Percentiles rank a stretch among this genome's conserved stretches.
Evolutionary conservation across 371 early-diverging fungal species (phyloP).

Genomic region (Chytridium lagenaria): DNA sequence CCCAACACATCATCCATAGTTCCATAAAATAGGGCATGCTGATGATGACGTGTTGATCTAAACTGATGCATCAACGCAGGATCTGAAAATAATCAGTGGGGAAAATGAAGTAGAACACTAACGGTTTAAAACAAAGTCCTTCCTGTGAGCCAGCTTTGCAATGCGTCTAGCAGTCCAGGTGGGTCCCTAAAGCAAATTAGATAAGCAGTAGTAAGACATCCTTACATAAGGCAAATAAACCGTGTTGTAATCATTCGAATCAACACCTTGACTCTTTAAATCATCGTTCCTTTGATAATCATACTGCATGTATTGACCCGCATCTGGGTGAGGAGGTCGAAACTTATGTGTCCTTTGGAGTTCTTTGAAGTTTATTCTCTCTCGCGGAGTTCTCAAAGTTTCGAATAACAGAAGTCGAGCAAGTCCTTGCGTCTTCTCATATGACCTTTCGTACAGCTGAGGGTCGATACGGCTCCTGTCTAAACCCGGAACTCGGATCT

Average conservation of each 20-base stretch:
- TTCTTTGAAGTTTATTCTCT: slow-evolving; percentile 35
- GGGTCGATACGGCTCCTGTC: slow-evolving; percentile 39
- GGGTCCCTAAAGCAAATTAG: neutral
- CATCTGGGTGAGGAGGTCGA: slow-evolving; percentile 37
- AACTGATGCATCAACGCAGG: slow-evolving; percentile 21
- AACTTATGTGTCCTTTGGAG: slow-evolving; percentile 21
- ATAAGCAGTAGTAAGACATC: neutral
- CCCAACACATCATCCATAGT: slow-evolving; percentile 40
- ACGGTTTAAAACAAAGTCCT: slow-evolving; percentile 39
- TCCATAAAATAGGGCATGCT: slow-evolving; percentile 44
- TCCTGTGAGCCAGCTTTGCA: slow-evolving; percentile 24
- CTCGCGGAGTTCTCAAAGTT: slow-evolving; percentile 22
- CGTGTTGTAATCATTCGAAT: slow-evolving; percentile 39
- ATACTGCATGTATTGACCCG: slow-evolving; percentile 22
- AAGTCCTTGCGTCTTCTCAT: slow-evolving; percentile 41
- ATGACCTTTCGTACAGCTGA: slow-evolving; percentile 40
- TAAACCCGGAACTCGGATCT: slow-evolving; percentile 34
- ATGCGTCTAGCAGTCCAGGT: slow-evolving; percentile 28
- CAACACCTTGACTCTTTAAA: slow-evolving; percentile 27
- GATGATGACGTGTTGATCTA: slow-evolving; percentile 33
- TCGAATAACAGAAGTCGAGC: slow-evolving; percentile 44
- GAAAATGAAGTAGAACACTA: neutral
- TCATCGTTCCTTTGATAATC: slow-evolving; percentile 13
- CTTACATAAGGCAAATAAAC: slow-evolving; percentile 39
- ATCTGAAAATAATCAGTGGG: slow-evolving; percentile 2